Evolutionary conservation across 1,139 yeast species (phyloP).

Genomic region (Lodderomyces margitis): DNA sequence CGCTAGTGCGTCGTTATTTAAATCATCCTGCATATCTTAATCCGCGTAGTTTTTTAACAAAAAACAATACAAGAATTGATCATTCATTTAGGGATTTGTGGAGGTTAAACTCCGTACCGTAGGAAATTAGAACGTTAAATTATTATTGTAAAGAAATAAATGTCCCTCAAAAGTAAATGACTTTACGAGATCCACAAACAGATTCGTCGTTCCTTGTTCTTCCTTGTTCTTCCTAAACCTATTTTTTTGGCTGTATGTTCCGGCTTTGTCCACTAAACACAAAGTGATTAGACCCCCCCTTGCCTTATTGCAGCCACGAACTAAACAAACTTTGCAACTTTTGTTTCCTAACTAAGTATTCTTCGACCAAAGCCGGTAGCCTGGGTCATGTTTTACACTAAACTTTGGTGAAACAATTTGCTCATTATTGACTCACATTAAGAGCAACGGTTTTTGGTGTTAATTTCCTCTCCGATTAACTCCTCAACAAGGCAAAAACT

Average conservation of each 20-base stretch:
- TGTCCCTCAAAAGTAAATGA: no score
- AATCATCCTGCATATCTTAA: background rate
- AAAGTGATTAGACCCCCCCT: no score
- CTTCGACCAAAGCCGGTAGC: no score
- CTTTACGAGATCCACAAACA: no score
- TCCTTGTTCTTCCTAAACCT: background rate
- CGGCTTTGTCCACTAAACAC: background rate
- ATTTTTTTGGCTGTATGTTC: background rate
- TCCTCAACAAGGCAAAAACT: no score
- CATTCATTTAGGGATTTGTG: background rate
- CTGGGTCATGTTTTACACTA: background rate
- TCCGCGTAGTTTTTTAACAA: background rate
- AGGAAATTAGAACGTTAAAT: no score
- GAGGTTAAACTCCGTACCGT: conserved; percentile 2
- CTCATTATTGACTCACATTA: background rate
- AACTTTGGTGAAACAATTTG: background rate
- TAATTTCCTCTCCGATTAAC: no score
- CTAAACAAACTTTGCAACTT: no score
- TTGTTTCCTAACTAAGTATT: no score
- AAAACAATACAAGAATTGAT: background rate
- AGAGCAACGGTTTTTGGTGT: no score
- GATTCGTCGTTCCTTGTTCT: background rate
- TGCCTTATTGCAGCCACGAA: background rate
- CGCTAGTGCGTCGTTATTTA: no score
- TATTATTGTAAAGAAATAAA: no score